Conservation (phyloP, 768 basidiomycete genomes). For the Psilocybe cyanescens region DNA sequence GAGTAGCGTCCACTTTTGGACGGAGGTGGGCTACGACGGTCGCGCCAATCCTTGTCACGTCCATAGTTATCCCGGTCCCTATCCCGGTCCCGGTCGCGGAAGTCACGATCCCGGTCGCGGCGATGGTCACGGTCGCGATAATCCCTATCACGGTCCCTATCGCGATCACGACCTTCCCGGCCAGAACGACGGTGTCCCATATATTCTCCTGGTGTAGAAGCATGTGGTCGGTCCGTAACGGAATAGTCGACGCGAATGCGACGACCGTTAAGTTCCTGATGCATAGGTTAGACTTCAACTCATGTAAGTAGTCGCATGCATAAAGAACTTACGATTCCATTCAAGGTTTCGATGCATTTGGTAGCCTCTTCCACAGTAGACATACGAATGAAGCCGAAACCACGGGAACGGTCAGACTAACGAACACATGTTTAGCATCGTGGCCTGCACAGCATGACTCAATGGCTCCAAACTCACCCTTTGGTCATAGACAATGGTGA, state of each 20-base stretch:
- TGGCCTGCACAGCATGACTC: constrained; percentile 2
- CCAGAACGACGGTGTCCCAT: constrained; percentile 84
- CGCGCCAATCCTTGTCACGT: constrained; percentile 79
- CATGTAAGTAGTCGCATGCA: not conserved
- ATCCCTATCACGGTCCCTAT: constrained; percentile 41
- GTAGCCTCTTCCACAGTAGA: constrained; percentile 84
- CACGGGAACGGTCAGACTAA: constrained; percentile 93
- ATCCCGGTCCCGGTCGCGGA: constrained; percentile 59
- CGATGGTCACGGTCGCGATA: constrained; percentile 40
- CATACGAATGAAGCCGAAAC: constrained; percentile 99
- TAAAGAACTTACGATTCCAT: constrained; percentile 75
- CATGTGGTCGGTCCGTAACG: constrained; percentile 91
- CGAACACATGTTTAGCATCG: constrained; percentile 15
- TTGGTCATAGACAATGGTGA: constrained; percentile 96
- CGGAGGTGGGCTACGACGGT: constrained; percentile 77
- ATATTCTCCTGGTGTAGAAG: constrained; percentile 97
- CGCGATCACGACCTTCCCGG: constrained; percentile 39
- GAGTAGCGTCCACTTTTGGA: constrained; percentile 65
- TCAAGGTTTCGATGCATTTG: constrained; percentile 86
- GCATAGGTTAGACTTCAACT: constrained; percentile 6
- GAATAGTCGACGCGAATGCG: constrained; percentile 97
- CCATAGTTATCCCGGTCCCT: constrained; percentile 67
- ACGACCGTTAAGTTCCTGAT: constrained; percentile 90
- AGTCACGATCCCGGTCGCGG: constrained; percentile 46
- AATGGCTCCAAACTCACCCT: constrained; percentile 60